Evolutionary conservation across 2,329 filamentous ascomycete genomes (phyloP).

Genomic region (Fusarium dimerum): DNA sequence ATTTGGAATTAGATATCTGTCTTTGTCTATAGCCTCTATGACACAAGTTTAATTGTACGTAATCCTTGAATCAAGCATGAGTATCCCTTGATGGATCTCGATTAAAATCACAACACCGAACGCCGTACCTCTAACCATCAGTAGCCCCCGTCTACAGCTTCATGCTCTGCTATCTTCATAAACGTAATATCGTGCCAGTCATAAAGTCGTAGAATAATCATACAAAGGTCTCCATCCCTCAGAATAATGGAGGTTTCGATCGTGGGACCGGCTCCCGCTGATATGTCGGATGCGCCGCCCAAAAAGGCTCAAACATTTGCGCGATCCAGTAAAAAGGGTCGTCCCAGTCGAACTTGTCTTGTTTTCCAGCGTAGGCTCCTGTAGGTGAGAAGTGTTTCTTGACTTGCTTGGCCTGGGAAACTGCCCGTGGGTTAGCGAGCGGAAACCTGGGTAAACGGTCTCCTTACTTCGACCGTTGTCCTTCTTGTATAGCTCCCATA

Average conservation of each 20-base stretch:
- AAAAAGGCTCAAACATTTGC: constrained; percentile 46
- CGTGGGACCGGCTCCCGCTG: constrained; percentile 21
- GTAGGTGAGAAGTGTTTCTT: background rate
- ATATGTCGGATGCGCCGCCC: constrained; percentile 38
- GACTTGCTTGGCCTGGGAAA: background rate
- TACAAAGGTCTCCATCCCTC: background rate
- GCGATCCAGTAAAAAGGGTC: constrained; percentile 47
- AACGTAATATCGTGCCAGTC: constrained; percentile 1
- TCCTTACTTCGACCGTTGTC: constrained; percentile 24
- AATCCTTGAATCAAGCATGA: no score
- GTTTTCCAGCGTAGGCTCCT: constrained; percentile 24
- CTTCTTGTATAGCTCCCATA: constrained; percentile 26
- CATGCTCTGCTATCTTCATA: background rate
- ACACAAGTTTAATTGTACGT: no score
- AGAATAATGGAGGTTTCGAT: background rate
- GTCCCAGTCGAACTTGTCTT: constrained; percentile 37
- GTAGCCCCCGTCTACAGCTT: background rate
- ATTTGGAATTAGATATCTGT: no score
- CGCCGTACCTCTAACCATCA: background rate
- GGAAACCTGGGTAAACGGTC: background rate
- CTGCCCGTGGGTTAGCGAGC: background rate
- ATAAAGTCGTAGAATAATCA: background rate
- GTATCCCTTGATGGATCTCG: no score
- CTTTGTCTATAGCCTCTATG: no score
- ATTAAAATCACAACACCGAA: no score